A percentile compares a stretch with the other conserved stretches of the same genome.
phyloP scores from a whole-genome alignment of 306 rosid species.

The Castanospermum australe region DNA sequence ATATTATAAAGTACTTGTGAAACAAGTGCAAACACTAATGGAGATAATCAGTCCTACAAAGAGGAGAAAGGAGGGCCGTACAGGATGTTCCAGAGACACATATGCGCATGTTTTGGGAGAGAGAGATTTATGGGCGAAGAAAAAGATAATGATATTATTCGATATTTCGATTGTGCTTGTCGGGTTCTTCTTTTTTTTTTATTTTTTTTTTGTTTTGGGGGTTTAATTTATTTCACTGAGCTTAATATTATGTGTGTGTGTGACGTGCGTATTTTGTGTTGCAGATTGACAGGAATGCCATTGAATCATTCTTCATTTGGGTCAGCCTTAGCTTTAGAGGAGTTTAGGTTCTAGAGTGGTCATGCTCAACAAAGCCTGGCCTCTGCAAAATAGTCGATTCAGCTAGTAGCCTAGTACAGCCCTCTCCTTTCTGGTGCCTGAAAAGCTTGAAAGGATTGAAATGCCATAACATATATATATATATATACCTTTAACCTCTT shows the following conservation, averaged over 20 bases:
- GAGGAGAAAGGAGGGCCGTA: background rate
- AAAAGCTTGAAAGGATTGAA: conserved; percentile 43
- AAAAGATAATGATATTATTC: conserved; percentile 45
- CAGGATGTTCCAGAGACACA: conserved; percentile 20
- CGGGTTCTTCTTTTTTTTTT: conserved; percentile 19
- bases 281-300: conserved; percentile 26
- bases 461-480: conserved; percentile 28
- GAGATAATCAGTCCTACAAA: background rate
- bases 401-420: background rate
- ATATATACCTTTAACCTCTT: conserved; percentile 9
- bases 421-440: conserved; percentile 28
- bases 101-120: background rate
- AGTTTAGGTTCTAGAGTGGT: conserved; percentile 30
- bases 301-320: conserved; percentile 17
- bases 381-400: conserved; percentile 28
- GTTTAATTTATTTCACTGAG: background rate
- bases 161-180: conserved; percentile 49
- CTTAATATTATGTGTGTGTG: conserved; percentile 17
- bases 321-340: conserved; percentile 26
- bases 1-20: background rate
- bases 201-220: background rate
- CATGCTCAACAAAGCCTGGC: conserved; percentile 40
- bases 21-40: background rate
- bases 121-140: conserved; percentile 12
- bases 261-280: conserved; percentile 27